phyloP scores from a whole-genome alignment of 768 basidiomycete species.

The Podaxis sp. region DNA sequence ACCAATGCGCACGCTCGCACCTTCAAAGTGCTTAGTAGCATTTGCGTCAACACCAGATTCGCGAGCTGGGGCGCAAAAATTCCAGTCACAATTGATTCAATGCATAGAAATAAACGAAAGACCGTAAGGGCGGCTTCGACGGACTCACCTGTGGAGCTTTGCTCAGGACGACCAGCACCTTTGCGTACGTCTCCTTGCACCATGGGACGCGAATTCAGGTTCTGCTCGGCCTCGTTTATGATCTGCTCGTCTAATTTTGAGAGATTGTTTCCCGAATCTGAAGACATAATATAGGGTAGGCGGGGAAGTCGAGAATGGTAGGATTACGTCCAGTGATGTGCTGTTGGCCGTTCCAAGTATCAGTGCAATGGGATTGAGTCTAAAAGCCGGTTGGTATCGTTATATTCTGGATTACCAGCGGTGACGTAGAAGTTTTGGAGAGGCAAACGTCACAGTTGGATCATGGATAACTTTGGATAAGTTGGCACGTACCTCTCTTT shows the following conservation, averaged over 20 bases:
- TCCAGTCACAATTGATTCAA: not conserved
- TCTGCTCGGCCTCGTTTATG: not conserved
- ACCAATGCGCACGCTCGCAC: not conserved
- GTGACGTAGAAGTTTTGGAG: not conserved
- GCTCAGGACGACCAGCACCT: not conserved
- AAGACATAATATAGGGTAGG: slow-evolving; percentile 14
- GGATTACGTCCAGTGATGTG: not conserved
- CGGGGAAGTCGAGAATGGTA: slow-evolving; percentile 22
- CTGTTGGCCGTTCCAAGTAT: not conserved
- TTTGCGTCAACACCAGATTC: not conserved
- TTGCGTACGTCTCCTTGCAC: not conserved
- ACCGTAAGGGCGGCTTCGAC: too few species aligned
- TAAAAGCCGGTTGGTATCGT: not conserved
- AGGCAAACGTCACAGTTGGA: not conserved
- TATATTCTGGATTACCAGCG: not conserved
- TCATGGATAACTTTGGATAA: not conserved
- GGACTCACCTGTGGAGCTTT: not conserved
- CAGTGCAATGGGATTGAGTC: not conserved
- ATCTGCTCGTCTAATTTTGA: slow-evolving; percentile 25
- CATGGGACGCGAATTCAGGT: not conserved
- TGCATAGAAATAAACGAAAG: not conserved
- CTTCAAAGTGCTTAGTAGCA: not conserved
- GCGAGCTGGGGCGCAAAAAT: not conserved
- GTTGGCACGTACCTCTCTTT: not conserved
- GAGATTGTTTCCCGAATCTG: not conserved